Percentiles rank a stretch among this genome's conserved stretches.
Evolutionary conservation across 2,329 filamentous ascomycete species (phyloP).

Genomic region (Fusarium bulbicola): DNA sequence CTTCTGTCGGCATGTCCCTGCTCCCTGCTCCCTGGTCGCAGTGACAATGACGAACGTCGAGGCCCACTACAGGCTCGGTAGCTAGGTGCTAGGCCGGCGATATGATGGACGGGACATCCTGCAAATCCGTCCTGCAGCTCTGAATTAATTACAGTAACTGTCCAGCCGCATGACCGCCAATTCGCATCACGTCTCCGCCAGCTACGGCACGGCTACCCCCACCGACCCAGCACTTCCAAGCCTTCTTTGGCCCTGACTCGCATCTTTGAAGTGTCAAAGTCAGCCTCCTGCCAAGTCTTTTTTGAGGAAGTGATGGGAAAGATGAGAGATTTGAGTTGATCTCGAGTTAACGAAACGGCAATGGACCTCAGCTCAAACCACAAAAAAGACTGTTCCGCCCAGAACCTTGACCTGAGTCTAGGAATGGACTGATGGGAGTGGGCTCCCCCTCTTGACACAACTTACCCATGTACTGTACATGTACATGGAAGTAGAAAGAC

Average conservation of each 20-base stretch:
- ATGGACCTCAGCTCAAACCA: neutral
- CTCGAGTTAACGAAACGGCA: neutral
- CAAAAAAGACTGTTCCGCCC: slow-evolving; percentile 1
- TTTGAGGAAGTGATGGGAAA: neutral
- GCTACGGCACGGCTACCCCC: slow-evolving; percentile 13
- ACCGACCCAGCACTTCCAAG: slow-evolving; percentile 13
- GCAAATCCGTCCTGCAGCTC: slow-evolving; percentile 35
- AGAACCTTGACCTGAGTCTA: slow-evolving; percentile 18
- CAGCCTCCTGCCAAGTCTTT: neutral
- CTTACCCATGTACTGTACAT: slow-evolving; percentile 4
- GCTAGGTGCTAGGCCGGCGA: slow-evolving; percentile 39
- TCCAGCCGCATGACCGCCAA: slow-evolving; percentile 35
- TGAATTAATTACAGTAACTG: slow-evolving; percentile 4
- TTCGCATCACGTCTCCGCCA: slow-evolving; percentile 20
- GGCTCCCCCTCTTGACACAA: slow-evolving; percentile 26
- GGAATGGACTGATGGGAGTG: slow-evolving; percentile 29
- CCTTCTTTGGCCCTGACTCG: slow-evolving; percentile 20
- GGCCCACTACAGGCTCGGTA: slow-evolving; percentile 42
- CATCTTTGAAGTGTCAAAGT: neutral
- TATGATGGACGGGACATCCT: slow-evolving; percentile 37
- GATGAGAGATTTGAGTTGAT: neutral
- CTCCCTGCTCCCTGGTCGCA: neutral
- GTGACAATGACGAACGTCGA: slow-evolving; percentile 42
- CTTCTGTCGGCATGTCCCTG: neutral
- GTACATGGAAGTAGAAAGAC: slow-evolving; percentile 20